Conservation (phyloP, 164 flowering plant species). For the Santalum album region DNA sequence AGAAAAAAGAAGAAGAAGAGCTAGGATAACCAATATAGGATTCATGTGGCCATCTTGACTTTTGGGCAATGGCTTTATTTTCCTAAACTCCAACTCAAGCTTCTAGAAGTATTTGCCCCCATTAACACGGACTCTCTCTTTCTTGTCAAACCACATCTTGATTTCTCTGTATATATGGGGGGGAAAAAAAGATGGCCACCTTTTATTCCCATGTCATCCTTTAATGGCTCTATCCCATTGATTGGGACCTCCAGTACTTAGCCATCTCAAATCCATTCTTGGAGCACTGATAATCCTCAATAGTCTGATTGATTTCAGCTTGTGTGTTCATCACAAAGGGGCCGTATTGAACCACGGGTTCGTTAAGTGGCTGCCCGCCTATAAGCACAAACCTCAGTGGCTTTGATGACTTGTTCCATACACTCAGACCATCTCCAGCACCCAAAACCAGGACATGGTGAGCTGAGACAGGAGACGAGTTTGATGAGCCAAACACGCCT, state of each 20-base stretch:
- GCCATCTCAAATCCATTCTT: constrained; percentile 86
- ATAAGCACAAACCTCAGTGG: constrained; percentile 56
- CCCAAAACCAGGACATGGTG: constrained; percentile 65
- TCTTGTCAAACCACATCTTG: too few species aligned
- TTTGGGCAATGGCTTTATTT: too few species aligned
- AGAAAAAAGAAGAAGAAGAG: too few species aligned
- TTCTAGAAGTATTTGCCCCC: too few species aligned
- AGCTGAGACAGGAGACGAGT: constrained; percentile 35
- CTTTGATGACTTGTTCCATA: constrained; percentile 60
- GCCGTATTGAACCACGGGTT: constrained; percentile 75
- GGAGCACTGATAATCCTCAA: constrained; percentile 53
- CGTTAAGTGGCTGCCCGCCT: constrained; percentile 76
- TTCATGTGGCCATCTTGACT: too few species aligned
- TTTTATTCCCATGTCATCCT: too few species aligned
- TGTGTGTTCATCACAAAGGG: constrained; percentile 97
- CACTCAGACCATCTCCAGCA: constrained; percentile 61
- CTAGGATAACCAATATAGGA: too few species aligned
- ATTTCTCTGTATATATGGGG: too few species aligned
- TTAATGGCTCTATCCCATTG: constrained; percentile 1
- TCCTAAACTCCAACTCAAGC: too few species aligned
- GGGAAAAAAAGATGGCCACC: too few species aligned
- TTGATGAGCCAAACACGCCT: constrained; percentile 44
- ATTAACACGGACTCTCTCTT: too few species aligned
- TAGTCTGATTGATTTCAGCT: constrained; percentile 63
- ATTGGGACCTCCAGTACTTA: constrained; percentile 61